Base-by-base conservation (phyloP, 1,284 basidiomycete species). In the Volvariella surrecta region DNA sequence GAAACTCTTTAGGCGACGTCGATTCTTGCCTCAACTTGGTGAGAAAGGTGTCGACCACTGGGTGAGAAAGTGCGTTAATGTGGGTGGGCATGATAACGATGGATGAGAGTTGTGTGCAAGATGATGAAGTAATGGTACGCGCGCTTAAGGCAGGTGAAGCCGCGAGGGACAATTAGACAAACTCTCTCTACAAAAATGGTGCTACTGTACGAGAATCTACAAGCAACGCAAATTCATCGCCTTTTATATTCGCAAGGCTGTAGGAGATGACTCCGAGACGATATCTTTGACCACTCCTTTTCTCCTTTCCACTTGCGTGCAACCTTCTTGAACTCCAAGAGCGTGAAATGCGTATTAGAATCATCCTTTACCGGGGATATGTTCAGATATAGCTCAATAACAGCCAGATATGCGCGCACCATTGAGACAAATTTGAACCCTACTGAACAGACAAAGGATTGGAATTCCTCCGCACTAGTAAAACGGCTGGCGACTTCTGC, bases 181-280 rank as follows among this genome's bases (percentile, higher is more conserved):
- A n/a, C n/a, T n/a, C n/a, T n/a, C 38, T 45, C 39, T 34, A n/a
- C 38, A 21, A 32, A 28, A 24, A 32, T 37, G 28, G 16, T 32
- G 18, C n/a, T 18, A 34, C 38, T 19, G n/a, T n/a, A n/a, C n/a
- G n/a, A n/a, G n/a, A n/a, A n/a, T 11, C 24, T 28, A 11, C 24
- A 21, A n/a, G 6, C 17, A 9, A 21, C 37, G 20, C 18, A 38
- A 39, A 8, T 45, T 73, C 64, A 98, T 57, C 95, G 76, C 56
- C 90, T 79, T 66, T 99, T 99, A 63, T 99, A 99, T 62, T 98
- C 88, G 64, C 96, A 99, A 22, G 93, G 86, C 60, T 93, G 91
- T 47, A 99, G 70, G 32, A 82, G 60, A 50, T 70, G 62, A 13
- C 86, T 83, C 52, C 74, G 73, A 16, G 67, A 62, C 44, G 81